A percentile compares a stretch with the other conserved stretches of the same genome.
These are phyloP conservation scores for Lasiodiplodia sp. DNA, from an alignment of 2,329 filamentous ascomycete genomes.

Conservation along the genomic window DNA sequence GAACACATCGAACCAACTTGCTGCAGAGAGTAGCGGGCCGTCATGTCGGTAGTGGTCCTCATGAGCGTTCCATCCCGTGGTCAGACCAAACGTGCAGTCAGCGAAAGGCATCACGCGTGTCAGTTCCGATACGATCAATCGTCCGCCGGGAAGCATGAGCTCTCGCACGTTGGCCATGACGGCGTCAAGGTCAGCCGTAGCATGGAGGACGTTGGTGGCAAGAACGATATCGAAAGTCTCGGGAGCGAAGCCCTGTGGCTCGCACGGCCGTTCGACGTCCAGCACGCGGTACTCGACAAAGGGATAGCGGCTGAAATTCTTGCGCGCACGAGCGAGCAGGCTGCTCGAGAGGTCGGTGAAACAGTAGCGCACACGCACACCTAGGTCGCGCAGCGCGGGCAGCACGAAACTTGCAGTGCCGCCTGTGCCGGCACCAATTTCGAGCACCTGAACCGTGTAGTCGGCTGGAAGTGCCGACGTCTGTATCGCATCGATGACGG, in stretches of 20 bases:
- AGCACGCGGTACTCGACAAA: slow-evolving; percentile 29
- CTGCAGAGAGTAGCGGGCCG: too few relatives aligned
- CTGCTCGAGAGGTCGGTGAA: slow-evolving; percentile 34
- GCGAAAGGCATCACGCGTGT: too few relatives aligned
- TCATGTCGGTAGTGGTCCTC: too few relatives aligned
- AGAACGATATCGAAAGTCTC: slow-evolving; percentile 35
- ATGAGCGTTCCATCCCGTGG: too few relatives aligned
- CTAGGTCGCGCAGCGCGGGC: neutral
- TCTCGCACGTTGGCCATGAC: slow-evolving; percentile 6
- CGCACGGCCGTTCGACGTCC: slow-evolving; percentile 18
- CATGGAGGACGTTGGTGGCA: slow-evolving; percentile 27
- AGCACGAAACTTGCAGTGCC: slow-evolving; percentile 29
- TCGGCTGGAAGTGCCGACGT: too few relatives aligned
- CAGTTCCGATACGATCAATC: too few relatives aligned
- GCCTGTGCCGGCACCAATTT: slow-evolving; percentile 34
- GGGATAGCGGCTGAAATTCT: slow-evolving; percentile 7
- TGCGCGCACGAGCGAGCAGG: slow-evolving; percentile 28
- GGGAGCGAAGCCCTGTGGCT: slow-evolving; percentile 32
- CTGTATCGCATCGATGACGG: too few relatives aligned
- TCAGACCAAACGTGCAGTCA: too few relatives aligned
- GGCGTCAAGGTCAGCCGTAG: too few relatives aligned
- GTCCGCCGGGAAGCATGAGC: slow-evolving; percentile 33
- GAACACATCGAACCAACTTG: too few relatives aligned
- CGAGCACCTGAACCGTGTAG: slow-evolving; percentile 5
- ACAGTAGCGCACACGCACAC: slow-evolving; percentile 29